phyloP scores from a whole-genome alignment of 495 filamentous ascomycete genomes.

The Aspergillus sclerotioniger region DNA sequence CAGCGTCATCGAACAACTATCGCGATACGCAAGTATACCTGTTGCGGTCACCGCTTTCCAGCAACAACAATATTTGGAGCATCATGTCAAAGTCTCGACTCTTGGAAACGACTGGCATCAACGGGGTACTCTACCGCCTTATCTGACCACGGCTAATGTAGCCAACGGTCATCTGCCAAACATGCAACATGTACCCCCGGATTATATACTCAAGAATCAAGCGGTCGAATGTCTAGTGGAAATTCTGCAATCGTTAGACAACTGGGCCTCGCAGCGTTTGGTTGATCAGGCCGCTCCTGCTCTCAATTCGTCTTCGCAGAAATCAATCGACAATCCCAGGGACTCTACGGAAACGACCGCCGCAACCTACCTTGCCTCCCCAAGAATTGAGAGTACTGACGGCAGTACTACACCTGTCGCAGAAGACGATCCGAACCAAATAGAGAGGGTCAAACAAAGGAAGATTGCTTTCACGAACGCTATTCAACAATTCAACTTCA shows the following conservation, averaged over 20 bases:
- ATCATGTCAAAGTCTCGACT: constrained; percentile 57
- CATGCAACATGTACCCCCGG: constrained; percentile 66
- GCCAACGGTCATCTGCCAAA: constrained; percentile 39
- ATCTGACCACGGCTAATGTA: constrained; percentile 76
- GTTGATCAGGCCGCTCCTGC: constrained; percentile 53
- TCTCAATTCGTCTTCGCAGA: constrained; percentile 53
- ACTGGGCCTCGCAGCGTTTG: constrained; percentile 82
- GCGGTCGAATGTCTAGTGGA: constrained; percentile 86
- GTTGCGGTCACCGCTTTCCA: constrained; percentile 70
- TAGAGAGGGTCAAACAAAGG: constrained; percentile 88
- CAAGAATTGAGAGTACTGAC: constrained; percentile 50
- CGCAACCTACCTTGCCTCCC: constrained; percentile 49
- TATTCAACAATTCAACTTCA: constrained; percentile 94
- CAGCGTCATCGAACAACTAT: constrained; percentile 87
- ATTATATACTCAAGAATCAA: constrained; percentile 84
- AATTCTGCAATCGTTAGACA: constrained; percentile 82
- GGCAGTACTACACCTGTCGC: constrained; percentile 68
- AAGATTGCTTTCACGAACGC: constrained; percentile 91
- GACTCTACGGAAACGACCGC: constrained; percentile 72
- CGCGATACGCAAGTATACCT: constrained; percentile 73
- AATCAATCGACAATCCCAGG: constrained; percentile 72
- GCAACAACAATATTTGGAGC: constrained; percentile 82
- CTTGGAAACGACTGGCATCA: constrained; percentile 74
- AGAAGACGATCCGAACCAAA: constrained; percentile 85
- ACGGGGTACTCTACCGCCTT: constrained; percentile 78